A percentile compares a stretch with the other conserved stretches of the same genome.
Conservation (phyloP, 116 monocot genomes). For the Dioscorea cayenensis region DNA sequence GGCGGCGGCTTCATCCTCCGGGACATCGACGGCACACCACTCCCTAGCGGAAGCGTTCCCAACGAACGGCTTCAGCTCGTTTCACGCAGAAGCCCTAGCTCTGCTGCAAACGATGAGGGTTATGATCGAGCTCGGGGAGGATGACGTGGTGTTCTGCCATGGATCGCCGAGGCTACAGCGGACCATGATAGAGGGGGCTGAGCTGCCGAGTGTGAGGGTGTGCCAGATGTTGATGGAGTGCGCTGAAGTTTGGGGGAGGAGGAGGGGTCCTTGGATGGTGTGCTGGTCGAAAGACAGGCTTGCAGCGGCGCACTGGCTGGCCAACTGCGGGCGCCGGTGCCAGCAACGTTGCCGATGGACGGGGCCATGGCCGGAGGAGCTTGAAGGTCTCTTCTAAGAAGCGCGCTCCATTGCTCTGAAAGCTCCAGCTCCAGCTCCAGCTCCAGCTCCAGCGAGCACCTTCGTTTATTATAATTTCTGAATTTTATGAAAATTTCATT, state of each 20-base stretch:
- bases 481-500: too few species aligned
- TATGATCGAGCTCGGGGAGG: background rate
- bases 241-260: background rate
- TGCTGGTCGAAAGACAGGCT: background rate
- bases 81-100: background rate
- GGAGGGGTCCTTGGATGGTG: background rate
- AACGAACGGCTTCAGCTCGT: background rate
- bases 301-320: background rate
- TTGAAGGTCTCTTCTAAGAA: background rate
- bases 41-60: background rate
- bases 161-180: background rate
- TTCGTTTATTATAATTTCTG: too few species aligned
- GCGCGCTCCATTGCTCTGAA: background rate
- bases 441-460: too few species aligned
- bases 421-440: too few species aligned
- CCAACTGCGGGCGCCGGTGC: background rate
- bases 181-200: background rate
- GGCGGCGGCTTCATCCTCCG: slow-evolving; percentile 4
- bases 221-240: background rate
- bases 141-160: background rate
- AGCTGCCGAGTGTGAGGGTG: background rate
- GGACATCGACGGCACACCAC: background rate
- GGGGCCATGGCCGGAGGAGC: slow-evolving; percentile 1
- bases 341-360: slow-evolving; percentile 1
- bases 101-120: background rate